Base-by-base conservation (phyloP, 164 flowering plant genomes). In the Macadamia integrifolia region DNA sequence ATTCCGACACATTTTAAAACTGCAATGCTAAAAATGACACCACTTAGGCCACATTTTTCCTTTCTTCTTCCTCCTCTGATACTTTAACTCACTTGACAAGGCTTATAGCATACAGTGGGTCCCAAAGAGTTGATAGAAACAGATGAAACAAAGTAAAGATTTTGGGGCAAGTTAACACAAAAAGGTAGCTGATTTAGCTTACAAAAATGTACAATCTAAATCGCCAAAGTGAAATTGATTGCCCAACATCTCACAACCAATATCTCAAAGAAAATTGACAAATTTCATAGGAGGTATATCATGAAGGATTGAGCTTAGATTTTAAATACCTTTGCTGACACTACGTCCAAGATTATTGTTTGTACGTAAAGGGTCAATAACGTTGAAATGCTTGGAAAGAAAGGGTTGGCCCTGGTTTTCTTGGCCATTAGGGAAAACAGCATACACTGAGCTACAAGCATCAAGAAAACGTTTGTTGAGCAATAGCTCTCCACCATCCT, bases 331-430 rank as follows among this genome's bases (percentile, higher is more conserved):
- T 95, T 91, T 90, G 80, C 93, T 92, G 44, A 95, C 99, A 83
- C 99, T 95, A 43, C 99, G 91, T 18, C 99, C 99, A 73, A 92
- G 97, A 71, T 94, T 94, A 82, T 94, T 94, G 82, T 86, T 94
- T 65, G 82, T 81, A 58, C 97, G 93, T 72, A 94, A 80, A 60
- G 99, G 99, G 79, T 94, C 99, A 68, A 94, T 86, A 30, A 92
- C 93, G 80, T 94, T 94, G 67, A 94, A 92, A 80, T 88, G 86
- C 61, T 94, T 94, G 48, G 96, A 85, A 73, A 82, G 74, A 80
- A 95, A 95, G 7, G 94, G 87, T 29, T 83, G 88, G 17, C 90
- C 93, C 67, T 84, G 91, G 75, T 79, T 95, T 71, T 95, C 98
- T 74, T 81, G 96, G 64, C 90, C 91, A 71, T 73, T 82, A 69